Percentiles rank a stretch among this genome's conserved stretches.
These are phyloP conservation scores for Cercospora beticola DNA, from an alignment of 2,329 filamentous ascomycete genomes.

Conservation along the genomic window DNA sequence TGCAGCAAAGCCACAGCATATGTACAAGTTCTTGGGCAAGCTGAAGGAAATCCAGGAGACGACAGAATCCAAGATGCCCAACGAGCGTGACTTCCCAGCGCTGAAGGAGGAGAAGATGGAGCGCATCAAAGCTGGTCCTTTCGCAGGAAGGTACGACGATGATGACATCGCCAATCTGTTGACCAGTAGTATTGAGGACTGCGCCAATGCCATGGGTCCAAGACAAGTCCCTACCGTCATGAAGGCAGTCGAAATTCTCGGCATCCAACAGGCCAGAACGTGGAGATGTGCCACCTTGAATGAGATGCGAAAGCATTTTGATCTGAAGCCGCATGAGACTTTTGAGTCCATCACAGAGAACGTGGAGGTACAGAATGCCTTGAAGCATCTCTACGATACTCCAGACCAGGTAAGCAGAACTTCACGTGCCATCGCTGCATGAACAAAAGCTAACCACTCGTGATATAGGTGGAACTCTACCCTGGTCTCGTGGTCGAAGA, in stretches of 20 bases:
- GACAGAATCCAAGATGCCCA: constrained; percentile 34
- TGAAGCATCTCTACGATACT: constrained; percentile 61
- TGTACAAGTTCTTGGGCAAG: constrained; percentile 34
- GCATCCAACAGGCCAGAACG: constrained; percentile 61
- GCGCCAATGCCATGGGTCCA: constrained; percentile 60
- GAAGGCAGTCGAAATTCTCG: constrained; percentile 61
- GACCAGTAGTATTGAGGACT: constrained; percentile 60
- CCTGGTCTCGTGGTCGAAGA: constrained; percentile 66
- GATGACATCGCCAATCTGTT: constrained; percentile 58
- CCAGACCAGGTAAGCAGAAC: constrained; percentile 53
- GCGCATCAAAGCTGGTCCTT: constrained; percentile 34
- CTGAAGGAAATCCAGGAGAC: constrained; percentile 32
- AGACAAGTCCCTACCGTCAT: constrained; percentile 59
- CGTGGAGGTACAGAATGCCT: constrained; percentile 54
- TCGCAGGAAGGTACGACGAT: constrained; percentile 57
- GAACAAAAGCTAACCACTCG: neutral
- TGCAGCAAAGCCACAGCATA: constrained; percentile 30
- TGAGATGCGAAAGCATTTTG: constrained; percentile 65
- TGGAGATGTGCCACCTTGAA: constrained; percentile 64
- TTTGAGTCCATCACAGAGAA: constrained; percentile 62
- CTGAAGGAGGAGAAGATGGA: constrained; percentile 33
- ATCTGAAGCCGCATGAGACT: constrained; percentile 55
- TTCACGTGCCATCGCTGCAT: neutral
- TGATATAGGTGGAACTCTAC: constrained; percentile 60
- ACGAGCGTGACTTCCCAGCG: constrained; percentile 37